Percentiles rank a stretch among this genome's conserved stretches.
Conservation (phyloP, 805 yeast species). For the Barnettozyma vustinii region DNA sequence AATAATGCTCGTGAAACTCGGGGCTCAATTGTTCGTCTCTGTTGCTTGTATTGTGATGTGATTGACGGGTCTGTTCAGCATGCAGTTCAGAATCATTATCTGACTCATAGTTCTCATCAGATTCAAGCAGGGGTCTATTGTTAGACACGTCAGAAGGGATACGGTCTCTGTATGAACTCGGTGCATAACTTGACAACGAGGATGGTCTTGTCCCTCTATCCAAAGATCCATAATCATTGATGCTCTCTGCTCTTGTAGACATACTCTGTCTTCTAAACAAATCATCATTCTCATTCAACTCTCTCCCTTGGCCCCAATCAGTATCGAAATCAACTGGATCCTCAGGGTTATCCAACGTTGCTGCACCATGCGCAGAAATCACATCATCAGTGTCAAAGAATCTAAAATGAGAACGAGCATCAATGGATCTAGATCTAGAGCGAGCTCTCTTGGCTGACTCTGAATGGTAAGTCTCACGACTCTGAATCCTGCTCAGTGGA, state of each 20-base stretch:
- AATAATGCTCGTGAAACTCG: conserved; percentile 39
- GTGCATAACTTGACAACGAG: conserved; percentile 31
- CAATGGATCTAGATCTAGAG: conserved; percentile 30
- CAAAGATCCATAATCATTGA: conserved; percentile 21
- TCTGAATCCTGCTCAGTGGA: conserved; percentile 23
- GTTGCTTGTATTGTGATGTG: conserved; percentile 14
- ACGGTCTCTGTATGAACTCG: conserved; percentile 32
- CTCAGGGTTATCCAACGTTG: conserved; percentile 57
- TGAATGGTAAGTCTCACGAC: conserved; percentile 3
- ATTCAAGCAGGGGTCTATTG: conserved; percentile 26
- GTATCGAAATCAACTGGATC: conserved; percentile 64
- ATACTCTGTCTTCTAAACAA: conserved; percentile 29
- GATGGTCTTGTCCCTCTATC: conserved; percentile 18
- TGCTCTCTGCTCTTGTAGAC: conserved; percentile 23
- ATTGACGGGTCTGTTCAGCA: conserved; percentile 20
- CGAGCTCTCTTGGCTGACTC: conserved; percentile 22
- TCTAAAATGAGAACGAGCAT: conserved; percentile 47
- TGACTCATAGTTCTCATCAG: conserved; percentile 27
- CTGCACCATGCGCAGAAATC: conserved; percentile 82
- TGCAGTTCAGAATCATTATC: conserved; percentile 28
- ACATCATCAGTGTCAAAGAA: conserved; percentile 83
- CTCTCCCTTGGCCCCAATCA: conserved; percentile 48
- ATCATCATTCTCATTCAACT: conserved; percentile 39
- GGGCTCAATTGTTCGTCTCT: conserved; percentile 23
- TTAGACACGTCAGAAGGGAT: conserved; percentile 31